Conservation (phyloP, 1,284 basidiomycete species). For the Ustilago trichophora region DNA sequence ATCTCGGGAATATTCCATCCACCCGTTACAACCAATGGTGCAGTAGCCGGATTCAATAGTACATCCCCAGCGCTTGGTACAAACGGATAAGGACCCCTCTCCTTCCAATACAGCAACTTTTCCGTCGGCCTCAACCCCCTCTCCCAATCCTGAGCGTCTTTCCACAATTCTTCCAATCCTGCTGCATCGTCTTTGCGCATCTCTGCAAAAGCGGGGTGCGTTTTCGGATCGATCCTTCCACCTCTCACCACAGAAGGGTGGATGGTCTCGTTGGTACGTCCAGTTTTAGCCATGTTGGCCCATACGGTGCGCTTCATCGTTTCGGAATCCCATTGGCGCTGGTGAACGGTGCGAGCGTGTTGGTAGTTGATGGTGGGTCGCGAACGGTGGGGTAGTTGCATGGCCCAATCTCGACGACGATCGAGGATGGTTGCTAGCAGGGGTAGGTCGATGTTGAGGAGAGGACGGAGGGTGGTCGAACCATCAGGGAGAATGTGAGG, state of each 20-base stretch:
- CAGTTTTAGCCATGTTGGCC: slow-evolving; percentile 22
- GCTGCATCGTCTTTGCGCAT: slow-evolving; percentile 12
- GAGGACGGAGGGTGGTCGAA: slow-evolving; percentile 18
- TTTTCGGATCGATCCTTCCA: slow-evolving; percentile 17
- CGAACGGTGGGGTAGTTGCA: slow-evolving; percentile 44
- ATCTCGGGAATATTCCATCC: slow-evolving; percentile 29
- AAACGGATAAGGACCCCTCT: slow-evolving; percentile 29
- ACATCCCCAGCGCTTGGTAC: slow-evolving; percentile 3
- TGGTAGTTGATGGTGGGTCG: slow-evolving; percentile 27
- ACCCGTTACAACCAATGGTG: slow-evolving; percentile 10
- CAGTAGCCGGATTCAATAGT: slow-evolving; percentile 13
- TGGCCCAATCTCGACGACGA: slow-evolving; percentile 40
- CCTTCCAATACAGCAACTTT: slow-evolving; percentile 21
- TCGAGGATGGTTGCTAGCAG: slow-evolving; percentile 37
- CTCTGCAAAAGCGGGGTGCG: slow-evolving; percentile 23
- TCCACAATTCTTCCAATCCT: slow-evolving; percentile 30
- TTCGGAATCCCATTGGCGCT: slow-evolving; percentile 4
- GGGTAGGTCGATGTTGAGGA: slow-evolving; percentile 45
- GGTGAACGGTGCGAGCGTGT: slow-evolving; percentile 11
- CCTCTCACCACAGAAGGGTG: slow-evolving; percentile 47
- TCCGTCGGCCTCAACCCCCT: slow-evolving; percentile 26
- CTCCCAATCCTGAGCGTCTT: slow-evolving; percentile 25
- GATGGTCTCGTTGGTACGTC: slow-evolving; percentile 36
- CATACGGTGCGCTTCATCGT: slow-evolving; percentile 33
- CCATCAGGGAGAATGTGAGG: slow-evolving; percentile 28